Evolutionary conservation across 768 basidiomycete genomes (phyloP), one percentile per base, ranked within the genome.

Genomic region (Suillus alpinus): DNA sequence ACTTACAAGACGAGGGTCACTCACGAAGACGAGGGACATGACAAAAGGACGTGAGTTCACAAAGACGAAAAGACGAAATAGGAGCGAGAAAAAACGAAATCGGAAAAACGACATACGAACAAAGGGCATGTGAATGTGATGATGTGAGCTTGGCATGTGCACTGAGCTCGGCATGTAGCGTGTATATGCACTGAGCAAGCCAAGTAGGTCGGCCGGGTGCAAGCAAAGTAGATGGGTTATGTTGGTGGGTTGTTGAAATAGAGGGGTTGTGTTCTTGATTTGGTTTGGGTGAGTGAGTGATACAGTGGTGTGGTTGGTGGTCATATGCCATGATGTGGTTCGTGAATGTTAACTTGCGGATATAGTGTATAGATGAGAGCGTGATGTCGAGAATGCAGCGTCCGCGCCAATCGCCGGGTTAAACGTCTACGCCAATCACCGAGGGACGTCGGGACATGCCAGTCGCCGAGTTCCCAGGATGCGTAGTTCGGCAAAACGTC

Each of bases 241-340:
- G 32, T 32, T 32, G 32, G 16, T 47, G 46, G 26, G 23, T 29
- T 29, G 8, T 29, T 31, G 47, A 29, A 20, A 20, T 52, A 52
- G 51, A 34, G 51, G 20, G 34, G n/a, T 52, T 20, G n/a, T n/a
- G 32, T 51, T 26, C 26, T 26, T 26, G n/a, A 10, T 32, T 20
- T 52, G 20, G 34, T 52, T 34, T 20, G 51, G 8, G 20, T 53
- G 31, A 34, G 36, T 37, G 52, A 53, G 20, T 37, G 52, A 36
- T 53, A 53, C 6, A 53, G 34, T 51, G 26, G 13, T 29, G 26
- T 23, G 43, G 20, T 44, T 23, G 43, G 50, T 53, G 8, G 52
- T 37, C 52, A 53, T 53, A 53, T 53, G 52, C 23, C 52, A 37
- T 53, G 20, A 23, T 36, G 52, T 53, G 52, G 36, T 53, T 20